phyloP scores from a whole-genome alignment of 179 eudicot genomes.

The Silene coronaria region DNA sequence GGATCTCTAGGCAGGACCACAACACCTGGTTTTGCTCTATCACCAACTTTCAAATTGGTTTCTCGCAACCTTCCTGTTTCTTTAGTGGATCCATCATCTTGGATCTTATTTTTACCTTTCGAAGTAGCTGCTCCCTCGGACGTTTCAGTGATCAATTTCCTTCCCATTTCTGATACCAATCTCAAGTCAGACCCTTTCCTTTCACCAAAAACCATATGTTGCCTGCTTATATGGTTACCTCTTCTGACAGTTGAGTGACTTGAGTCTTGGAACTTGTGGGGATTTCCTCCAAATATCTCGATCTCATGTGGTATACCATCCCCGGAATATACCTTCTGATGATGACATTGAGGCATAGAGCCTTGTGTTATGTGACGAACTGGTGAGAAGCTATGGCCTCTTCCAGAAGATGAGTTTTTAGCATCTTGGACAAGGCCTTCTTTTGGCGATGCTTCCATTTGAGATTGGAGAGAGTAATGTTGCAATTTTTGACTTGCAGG shows the following conservation, averaged over 20 bases:
- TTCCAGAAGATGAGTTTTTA: conserved; percentile 25
- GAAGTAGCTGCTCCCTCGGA: conserved; percentile 27
- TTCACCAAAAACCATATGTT: conserved; percentile 27
- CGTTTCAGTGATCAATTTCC: conserved; percentile 15
- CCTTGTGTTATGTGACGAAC: conserved; percentile 32
- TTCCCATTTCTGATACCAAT: conserved; percentile 20
- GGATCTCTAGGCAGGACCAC: conserved; percentile 30
- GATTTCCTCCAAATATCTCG: conserved; percentile 25
- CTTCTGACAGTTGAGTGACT: conserved; percentile 16
- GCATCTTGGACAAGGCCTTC: conserved; percentile 26
- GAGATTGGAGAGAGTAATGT: conserved; percentile 34
- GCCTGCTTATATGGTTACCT: conserved; percentile 26
- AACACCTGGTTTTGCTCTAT: conserved; percentile 26
- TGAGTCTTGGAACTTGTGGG: conserved; percentile 25
- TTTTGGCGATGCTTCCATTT: conserved; percentile 32
- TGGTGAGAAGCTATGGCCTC: conserved; percentile 40
- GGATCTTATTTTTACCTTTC: conserved; percentile 49
- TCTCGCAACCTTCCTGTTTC: conserved; percentile 30
- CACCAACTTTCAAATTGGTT: conserved; percentile 16
- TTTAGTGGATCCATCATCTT: conserved; percentile 27
- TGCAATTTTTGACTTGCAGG: conserved; percentile 41
- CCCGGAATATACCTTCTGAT: conserved; percentile 30
- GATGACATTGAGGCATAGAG: conserved; percentile 31
- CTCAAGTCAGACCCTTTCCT: conserved; percentile 27
- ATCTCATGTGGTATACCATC: conserved; percentile 21